Evolutionary conservation across 1,284 basidiomycete species (phyloP), one percentile per base, ranked within the genome.

Genomic region (Naganishia cerealis): DNA sequence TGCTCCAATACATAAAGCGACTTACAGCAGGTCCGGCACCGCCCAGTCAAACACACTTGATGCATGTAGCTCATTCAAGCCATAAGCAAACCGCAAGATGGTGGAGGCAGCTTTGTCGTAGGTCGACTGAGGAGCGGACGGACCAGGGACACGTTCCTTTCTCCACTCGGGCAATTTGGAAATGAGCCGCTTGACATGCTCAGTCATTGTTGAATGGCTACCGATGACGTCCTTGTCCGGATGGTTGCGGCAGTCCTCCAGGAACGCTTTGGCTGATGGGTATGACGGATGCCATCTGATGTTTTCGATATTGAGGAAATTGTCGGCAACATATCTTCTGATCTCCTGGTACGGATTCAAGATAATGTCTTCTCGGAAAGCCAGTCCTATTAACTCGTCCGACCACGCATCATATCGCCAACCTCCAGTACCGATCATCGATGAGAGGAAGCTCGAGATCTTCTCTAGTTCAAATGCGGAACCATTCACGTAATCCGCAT

Each of bases 341-440:
- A 92, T 87, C 81, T 94, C 92, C 33, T 90, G 90, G 78, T 92
- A 94, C 53, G 87, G 86, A 15, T 90, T 91, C 73, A 88, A 86
- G 29, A 90, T 85, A 72, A 90, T 90, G 38, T 50, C 57, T n/a
- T 58, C 55, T 29, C 86, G 84, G 75, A 94, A 88, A 74, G 91
- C 86, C 43, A 90, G 74, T 56, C 87, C 83, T 67, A 88, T 83
- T 76, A 91, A 91, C 74, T 86, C 84, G 67, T 88, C 85, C 16
- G 87, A 82, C 79, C 87, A 82, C 2, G 88, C 83, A 52, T 86
- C 85, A 77, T 92, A 91, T 73, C 90, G 90, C 85, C 90, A 88
- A 16, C 87, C 87, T 12, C 91, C 82, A 70, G 87, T 87, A 73
- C 88, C 86, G 68, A 89, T 88, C 71, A 90, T 85, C 0, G 78